Conservation (phyloP, 768 basidiomycete genomes). For the Roridomyces roridus region DNA sequence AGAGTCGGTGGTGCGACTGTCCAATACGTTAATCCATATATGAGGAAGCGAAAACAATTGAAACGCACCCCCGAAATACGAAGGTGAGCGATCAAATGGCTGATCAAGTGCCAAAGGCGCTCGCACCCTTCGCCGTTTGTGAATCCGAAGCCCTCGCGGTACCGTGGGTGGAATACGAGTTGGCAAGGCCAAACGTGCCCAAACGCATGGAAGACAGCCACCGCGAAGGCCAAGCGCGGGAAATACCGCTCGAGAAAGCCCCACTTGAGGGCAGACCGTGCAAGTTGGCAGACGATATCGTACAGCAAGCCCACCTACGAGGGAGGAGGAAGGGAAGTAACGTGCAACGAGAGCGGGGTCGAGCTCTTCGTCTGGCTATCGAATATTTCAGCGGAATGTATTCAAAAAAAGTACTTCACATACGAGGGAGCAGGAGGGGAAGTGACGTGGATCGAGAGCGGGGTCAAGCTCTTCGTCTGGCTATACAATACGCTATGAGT, state of each 20-base stretch:
- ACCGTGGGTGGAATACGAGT: constrained; percentile 36
- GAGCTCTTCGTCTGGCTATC: too few species aligned
- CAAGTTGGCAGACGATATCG: constrained; percentile 37
- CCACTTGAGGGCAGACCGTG: constrained; percentile 14
- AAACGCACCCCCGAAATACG: constrained; percentile 37
- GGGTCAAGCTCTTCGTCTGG: too few species aligned
- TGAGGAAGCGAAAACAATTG: background rate
- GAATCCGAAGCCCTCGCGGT: constrained; percentile 33
- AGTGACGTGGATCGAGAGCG: too few species aligned
- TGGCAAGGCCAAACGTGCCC: constrained; percentile 46
- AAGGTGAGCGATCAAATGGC: constrained; percentile 41
- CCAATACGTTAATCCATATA: too few species aligned
- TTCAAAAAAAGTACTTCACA: too few species aligned
- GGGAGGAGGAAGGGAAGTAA: constrained; percentile 27
- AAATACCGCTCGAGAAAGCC: background rate
- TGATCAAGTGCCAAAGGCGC: constrained; percentile 38
- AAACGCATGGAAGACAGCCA: constrained; percentile 46
- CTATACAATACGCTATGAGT: too few species aligned
- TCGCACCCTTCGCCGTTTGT: constrained; percentile 43
- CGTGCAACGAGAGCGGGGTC: too few species aligned
- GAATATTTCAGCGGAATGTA: too few species aligned
- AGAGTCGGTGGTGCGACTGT: constrained; percentile 1
- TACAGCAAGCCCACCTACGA: constrained; percentile 27
- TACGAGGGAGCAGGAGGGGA: too few species aligned
- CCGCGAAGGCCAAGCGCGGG: constrained; percentile 34